Conservation (phyloP, 805 yeast species). For the Candida methanosorbosa region DNA sequence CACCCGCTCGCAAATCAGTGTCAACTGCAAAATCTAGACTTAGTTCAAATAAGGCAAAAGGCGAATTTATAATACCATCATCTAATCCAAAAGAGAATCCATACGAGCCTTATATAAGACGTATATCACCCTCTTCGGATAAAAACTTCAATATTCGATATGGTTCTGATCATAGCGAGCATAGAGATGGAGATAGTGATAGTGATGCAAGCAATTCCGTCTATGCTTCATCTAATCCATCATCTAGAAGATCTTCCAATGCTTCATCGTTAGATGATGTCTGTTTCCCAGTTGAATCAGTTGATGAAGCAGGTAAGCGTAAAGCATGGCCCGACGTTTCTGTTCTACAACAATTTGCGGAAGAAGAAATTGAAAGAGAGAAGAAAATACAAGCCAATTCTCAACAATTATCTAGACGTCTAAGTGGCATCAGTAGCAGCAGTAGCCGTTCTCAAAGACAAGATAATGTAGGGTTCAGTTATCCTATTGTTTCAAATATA, state of each 20-base stretch:
- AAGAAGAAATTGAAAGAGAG: constrained; percentile 45
- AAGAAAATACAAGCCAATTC: constrained; percentile 17
- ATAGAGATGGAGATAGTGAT: constrained; percentile 1
- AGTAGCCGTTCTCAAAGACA: constrained; percentile 1
- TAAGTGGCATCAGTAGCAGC: constrained; percentile 2
- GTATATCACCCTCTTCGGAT: background rate
- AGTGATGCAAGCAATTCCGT: constrained; percentile 15
- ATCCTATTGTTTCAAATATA: constrained; percentile 24
- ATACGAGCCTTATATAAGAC: background rate
- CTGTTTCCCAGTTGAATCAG: constrained; percentile 72
- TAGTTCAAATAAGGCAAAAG: too few species aligned
- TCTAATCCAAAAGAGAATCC: background rate
- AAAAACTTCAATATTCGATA: background rate
- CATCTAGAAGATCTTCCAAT: constrained; percentile 50
- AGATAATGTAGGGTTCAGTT: constrained; percentile 27
- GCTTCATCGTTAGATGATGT: constrained; percentile 85
- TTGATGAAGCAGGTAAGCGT: constrained; percentile 21
- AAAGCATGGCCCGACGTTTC: constrained; percentile 78
- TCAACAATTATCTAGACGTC: constrained; percentile 15
- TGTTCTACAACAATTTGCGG: constrained; percentile 68
- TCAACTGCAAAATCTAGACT: background rate
- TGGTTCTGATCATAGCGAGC: background rate
- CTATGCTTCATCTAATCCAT: constrained; percentile 46
- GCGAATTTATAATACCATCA: background rate
- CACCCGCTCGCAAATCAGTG: background rate